Evolutionary conservation across 106 monocot genomes (phyloP), one percentile per base, ranked within the genome.

Genomic region (Iris macrosiphon): DNA sequence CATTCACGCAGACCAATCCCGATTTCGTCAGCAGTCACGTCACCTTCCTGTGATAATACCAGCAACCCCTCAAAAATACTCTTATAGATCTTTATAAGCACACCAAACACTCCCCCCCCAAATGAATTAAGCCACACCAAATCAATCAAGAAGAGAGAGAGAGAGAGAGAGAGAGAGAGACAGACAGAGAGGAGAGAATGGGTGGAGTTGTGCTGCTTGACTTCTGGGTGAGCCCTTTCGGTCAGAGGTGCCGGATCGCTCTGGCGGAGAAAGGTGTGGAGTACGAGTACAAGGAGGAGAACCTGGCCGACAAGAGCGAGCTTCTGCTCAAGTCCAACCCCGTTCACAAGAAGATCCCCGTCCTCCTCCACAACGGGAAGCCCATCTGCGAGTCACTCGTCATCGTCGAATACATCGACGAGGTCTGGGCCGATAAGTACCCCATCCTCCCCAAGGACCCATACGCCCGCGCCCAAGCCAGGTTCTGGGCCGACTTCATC

Each of bases 371-470:
- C 40, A 33, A 63, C 40, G 79, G 79, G 16, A 54, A 60, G 21
- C 66, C 84, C 25, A 37, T 84, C 18, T 68, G 71, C 49, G 79
- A 70, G 25, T 84, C 84, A 5, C 47, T 75, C 22, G 26, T 70
- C 59, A 84, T 79, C 8, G 32, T 70, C 31, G 24, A 74, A 55
- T 79, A 74, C 69, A 61, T 79, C 29, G 79, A 79, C 20, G 74
- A 74, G 70, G 56, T 54, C 6, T 77, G 65, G 61, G 25, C 33
- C 14, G 46, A 31, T 41, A 25, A n/a, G 0, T 8, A 57, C 14
- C 14, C 57, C 3, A 23, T 79, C 17, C 52, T 79, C 1, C 74
- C 79, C 4, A 15, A 40, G 11, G 65, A 70, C 9, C 69, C 79
- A 19, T 55, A 63, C 19, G 42, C 24, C 0, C 31, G 73, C 0